Conservation (phyloP, 805 yeast genomes). For the Lachancea kluyveri region DNA sequence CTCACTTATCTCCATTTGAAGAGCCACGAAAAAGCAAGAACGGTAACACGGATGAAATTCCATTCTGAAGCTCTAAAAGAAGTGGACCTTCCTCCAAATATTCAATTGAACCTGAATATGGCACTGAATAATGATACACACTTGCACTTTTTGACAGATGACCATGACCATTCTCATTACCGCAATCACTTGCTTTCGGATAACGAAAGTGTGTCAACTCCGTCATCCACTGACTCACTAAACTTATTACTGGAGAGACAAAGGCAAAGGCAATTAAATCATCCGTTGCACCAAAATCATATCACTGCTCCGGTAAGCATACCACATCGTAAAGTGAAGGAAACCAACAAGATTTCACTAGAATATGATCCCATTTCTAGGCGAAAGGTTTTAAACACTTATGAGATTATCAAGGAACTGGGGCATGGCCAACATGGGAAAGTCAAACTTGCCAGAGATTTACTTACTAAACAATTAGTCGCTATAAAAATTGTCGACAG, state of each 20-base stretch:
- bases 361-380: conserved; percentile 86
- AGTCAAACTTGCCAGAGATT: conserved; percentile 82
- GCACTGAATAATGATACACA: conserved; percentile 3
- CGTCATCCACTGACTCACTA: conserved; percentile 34
- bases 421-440: conserved; percentile 99
- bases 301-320: conserved; percentile 18
- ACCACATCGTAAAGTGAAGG: conserved; percentile 51
- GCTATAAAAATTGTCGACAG: conserved; percentile 93
- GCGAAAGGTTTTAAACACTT: conserved; percentile 78
- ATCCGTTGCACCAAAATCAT: conserved; percentile 36
- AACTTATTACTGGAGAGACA: conserved; percentile 36
- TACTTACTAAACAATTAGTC: conserved; percentile 57
- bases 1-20: no score
- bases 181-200: conserved; percentile 2
- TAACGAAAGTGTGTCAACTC: conserved; percentile 13
- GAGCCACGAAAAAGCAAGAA: no score
- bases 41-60: no score
- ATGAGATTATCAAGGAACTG: conserved; percentile 79
- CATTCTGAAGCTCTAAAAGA: conserved; percentile 12
- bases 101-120: conserved; percentile 18
- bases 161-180: conserved; percentile 3
- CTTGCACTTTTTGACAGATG: neutral
- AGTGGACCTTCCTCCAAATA: conserved; percentile 23
- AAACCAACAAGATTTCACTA: conserved; percentile 69
- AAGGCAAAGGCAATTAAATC: conserved; percentile 35